Percentiles rank a stretch among this genome's conserved stretches.
Conservation (phyloP, 306 rosid genomes). For the Glycine tomentella region DNA sequence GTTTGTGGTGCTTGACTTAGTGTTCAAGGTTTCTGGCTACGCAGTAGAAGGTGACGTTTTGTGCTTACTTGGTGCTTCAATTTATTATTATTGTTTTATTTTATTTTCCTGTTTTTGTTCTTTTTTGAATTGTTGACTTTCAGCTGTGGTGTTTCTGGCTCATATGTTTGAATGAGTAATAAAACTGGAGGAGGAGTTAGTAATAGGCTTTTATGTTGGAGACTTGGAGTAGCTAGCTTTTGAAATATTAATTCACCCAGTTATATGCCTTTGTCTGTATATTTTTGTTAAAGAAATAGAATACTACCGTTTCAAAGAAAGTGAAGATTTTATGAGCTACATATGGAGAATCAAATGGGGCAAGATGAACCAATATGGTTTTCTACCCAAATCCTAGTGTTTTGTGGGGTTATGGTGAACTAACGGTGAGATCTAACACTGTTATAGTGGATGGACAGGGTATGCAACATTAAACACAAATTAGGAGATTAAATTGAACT, state of each 20-base stretch:
- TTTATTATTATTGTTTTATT: background rate
- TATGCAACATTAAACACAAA: background rate
- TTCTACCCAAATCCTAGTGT: background rate
- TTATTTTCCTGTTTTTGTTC: conserved; percentile 7
- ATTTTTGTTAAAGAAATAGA: too few species aligned
- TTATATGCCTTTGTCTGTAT: too few species aligned
- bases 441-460: background rate
- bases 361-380: background rate
- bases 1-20: conserved; percentile 33
- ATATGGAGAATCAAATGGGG: background rate
- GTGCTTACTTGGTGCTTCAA: background rate
- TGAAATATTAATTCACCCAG: too few species aligned
- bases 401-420: background rate
- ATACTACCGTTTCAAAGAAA: too few species aligned
- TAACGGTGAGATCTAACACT: background rate
- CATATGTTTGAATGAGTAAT: background rate
- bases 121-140: background rate
- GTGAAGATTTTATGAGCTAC: too few species aligned
- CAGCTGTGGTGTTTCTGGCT: background rate
- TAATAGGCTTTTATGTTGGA: background rate
- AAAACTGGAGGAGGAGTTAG: background rate
- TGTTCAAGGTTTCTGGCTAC: conserved; percentile 45
- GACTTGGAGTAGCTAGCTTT: too few species aligned
- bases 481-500: background rate
- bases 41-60: conserved; percentile 45